Evolutionary conservation across 176 grass and related monocot species (phyloP).

Genomic region (Carex scoparia): DNA sequence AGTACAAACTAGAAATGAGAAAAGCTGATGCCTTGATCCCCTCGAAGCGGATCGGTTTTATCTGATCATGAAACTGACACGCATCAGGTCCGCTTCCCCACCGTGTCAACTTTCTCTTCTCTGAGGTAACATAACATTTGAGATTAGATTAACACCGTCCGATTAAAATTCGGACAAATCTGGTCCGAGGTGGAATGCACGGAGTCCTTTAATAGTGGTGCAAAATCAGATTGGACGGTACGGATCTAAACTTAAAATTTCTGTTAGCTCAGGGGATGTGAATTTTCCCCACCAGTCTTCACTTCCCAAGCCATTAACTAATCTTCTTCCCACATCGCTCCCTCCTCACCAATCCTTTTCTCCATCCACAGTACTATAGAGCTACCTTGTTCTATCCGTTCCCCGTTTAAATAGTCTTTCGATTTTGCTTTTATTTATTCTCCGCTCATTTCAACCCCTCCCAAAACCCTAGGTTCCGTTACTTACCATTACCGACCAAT

Average conservation of each 20-base stretch:
- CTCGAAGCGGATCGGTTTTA: conserved; percentile 25
- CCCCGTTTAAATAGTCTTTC: neutral
- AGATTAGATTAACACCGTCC: no score
- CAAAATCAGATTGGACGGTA: no score
- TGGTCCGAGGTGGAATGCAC: no score
- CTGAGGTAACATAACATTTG: no score
- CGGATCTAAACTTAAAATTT: no score
- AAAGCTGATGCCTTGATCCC: neutral
- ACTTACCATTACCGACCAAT: neutral
- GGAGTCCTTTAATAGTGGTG: no score
- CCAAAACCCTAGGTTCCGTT: neutral
- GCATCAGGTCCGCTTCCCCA: neutral
- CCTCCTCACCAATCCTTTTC: neutral
- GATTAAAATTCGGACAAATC: no score
- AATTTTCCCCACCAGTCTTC: no score
- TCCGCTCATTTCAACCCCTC: neutral
- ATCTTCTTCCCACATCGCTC: neutral
- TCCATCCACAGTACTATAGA: neutral
- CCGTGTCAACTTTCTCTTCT: no score
- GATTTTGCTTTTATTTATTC: neutral
- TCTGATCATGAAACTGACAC: neutral
- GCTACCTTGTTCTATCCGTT: neutral
- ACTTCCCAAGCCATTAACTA: neutral
- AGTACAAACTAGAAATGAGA: neutral
- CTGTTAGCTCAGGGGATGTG: no score